phyloP scores from a whole-genome alignment of 805 yeast species.

The Metschnikowia arizonensis region DNA sequence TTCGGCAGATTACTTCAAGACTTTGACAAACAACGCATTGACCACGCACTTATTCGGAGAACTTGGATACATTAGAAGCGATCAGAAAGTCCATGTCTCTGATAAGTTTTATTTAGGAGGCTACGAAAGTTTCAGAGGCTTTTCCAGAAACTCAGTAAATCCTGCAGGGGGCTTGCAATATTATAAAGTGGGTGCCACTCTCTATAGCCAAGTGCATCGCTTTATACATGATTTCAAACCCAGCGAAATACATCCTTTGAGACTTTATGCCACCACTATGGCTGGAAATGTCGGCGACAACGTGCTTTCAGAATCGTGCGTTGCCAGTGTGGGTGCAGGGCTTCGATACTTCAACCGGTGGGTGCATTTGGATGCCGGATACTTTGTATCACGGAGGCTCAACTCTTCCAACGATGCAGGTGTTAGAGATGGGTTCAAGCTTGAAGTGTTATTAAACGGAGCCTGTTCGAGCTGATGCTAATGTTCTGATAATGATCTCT shows the following conservation, averaged over 20 bases:
- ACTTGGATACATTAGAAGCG: conserved; percentile 48
- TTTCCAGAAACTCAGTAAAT: conserved; percentile 63
- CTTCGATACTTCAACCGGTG: conserved; percentile 35
- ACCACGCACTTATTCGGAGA: conserved; percentile 49
- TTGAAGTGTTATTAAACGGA: conserved; percentile 28
- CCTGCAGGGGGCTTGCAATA: conserved; percentile 70
- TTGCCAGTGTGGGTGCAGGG: conserved; percentile 33
- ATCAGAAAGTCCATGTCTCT: conserved; percentile 49
- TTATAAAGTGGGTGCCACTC: conserved; percentile 51
- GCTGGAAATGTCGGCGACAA: conserved; percentile 55
- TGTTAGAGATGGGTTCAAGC: conserved; percentile 37
- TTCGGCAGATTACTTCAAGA: conserved; percentile 30
- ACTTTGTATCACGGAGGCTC: conserved; percentile 28
- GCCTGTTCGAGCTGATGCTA: conserved; percentile 1
- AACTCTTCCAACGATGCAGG: conserved; percentile 22
- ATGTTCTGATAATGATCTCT: too few relatives aligned
- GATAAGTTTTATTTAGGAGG: conserved; percentile 89
- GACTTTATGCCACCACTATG: conserved; percentile 58
- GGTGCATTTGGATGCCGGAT: conserved; percentile 42
- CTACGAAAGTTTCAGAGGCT: conserved; percentile 65
- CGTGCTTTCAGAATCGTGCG: conserved; percentile 23
- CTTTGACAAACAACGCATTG: conserved; percentile 42
- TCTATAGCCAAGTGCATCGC: conserved; percentile 58
- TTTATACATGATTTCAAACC: conserved; percentile 24
- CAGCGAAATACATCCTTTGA: conserved; percentile 31